These are phyloP conservation scores for Telopea speciosissima DNA, from an alignment of 177 flowering plant genomes.

Conservation along the genomic window DNA sequence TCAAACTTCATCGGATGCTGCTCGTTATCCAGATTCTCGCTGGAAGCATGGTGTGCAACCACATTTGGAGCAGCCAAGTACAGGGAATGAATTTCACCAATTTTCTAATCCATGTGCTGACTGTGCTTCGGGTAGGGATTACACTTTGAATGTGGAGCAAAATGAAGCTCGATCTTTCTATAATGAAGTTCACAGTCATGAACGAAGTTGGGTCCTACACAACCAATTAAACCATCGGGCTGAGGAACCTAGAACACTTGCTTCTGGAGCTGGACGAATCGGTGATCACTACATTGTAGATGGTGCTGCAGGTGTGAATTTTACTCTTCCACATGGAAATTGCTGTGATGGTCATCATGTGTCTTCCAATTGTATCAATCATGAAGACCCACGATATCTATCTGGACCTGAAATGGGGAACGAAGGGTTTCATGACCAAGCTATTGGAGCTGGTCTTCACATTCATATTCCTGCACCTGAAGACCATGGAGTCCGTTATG, in stretches of 20 bases:
- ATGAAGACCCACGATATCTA: slow-evolving; percentile 44
- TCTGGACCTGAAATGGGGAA: slow-evolving; percentile 47
- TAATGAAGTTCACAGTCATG: slow-evolving; percentile 49
- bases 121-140: slow-evolving; percentile 9
- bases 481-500: slow-evolving; percentile 50
- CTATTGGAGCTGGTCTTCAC: slow-evolving; percentile 37
- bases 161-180: slow-evolving; percentile 37
- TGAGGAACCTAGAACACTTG: slow-evolving; percentile 52
- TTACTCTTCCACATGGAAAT: slow-evolving; percentile 40
- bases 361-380: slow-evolving; percentile 37
- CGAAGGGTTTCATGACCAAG: slow-evolving; percentile 54
- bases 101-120: slow-evolving; percentile 20
- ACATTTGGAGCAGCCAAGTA: slow-evolving; percentile 32
- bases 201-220: slow-evolving; percentile 59
- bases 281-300: slow-evolving; percentile 51
- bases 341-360: slow-evolving; percentile 36
- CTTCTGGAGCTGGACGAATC: slow-evolving; percentile 48
- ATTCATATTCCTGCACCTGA: slow-evolving; percentile 41
- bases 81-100: slow-evolving; percentile 29
- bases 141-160: slow-evolving; percentile 41
- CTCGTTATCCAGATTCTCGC: slow-evolving; percentile 23
- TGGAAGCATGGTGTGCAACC: slow-evolving; percentile 36
- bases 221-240: slow-evolving; percentile 43
- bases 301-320: slow-evolving; percentile 40
- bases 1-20: slow-evolving; percentile 27